Evolutionary conservation across 2,329 filamentous ascomycete genomes (phyloP), one percentile per base, ranked within the genome.

Genomic region (Fonsecaea pedrosoi): DNA sequence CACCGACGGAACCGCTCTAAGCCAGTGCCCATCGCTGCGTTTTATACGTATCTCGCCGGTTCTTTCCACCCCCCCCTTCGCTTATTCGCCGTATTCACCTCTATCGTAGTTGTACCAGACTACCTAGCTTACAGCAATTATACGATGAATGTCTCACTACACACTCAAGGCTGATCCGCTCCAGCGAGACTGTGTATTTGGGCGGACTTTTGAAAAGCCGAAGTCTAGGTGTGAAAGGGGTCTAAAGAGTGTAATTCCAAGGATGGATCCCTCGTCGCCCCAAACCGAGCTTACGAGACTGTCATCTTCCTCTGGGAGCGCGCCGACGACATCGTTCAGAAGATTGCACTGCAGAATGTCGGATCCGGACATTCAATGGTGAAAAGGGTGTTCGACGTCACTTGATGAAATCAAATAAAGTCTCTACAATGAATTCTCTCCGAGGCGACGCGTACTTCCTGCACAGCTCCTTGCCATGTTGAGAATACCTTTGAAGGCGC

Each of bases 341-440:
- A 60, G 54, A 32, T 25, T 53, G 40, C 56, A 38, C 2, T 25
- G 42, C 8, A 38, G 8, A 48, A 65, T 65, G 6, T 42, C 56
- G 18, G 54, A 32, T 21, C 32, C 42, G 9, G 56, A 25, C 60
- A 56, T 18, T 60, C 38, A 40, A 65, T 65, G 55, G 62, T 56
- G 9, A 34, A n/a, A 25, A 53, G 42, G 34, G 54, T 40, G 30
- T 65, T 65, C 56, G 35, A 45, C 56, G 60, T 15, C 2, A n/a
- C 45, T 37, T 60, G 40, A 12, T 45, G 42, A n/a, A 60, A 54
- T 6, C 42, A 21, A 34, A 65, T 65, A 34, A 34, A 65, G 62
- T 65, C 38, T 65, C 34, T 34, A 60, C 62, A 12, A 65, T 45
- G 30, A 65, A 65, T 9, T n/a, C 62, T 4, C 45, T 56, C 48